A percentile compares a stretch with the other conserved stretches of the same genome.
These are phyloP conservation scores for Aureobasidium sp. DNA, from an alignment of 2,329 filamentous ascomycete genomes.

Conservation along the genomic window DNA sequence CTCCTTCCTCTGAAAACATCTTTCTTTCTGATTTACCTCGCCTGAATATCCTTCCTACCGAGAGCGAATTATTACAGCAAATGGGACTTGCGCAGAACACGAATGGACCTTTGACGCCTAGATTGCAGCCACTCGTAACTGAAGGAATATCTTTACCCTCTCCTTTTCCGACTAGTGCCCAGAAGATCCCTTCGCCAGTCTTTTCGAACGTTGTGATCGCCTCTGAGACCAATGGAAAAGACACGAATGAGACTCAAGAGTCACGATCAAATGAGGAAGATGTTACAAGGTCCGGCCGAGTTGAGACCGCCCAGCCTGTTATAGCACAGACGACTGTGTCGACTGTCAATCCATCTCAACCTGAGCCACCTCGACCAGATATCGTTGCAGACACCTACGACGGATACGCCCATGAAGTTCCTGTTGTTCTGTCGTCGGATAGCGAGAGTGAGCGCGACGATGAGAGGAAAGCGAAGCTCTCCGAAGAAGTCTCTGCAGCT, in stretches of 20 bases:
- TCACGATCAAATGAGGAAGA: not conserved
- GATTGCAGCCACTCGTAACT: slow-evolving; percentile 26
- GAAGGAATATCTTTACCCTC: slow-evolving; percentile 29
- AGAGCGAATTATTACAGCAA: not conserved
- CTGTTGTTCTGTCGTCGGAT: not conserved
- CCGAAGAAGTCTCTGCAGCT: not conserved
- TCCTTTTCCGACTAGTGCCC: slow-evolving; percentile 25
- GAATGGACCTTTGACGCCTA: slow-evolving; percentile 25
- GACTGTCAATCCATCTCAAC: not conserved
- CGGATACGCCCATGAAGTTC: not conserved
- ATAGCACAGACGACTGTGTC: too few relatives aligned
- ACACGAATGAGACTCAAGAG: not conserved
- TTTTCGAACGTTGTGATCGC: not conserved
- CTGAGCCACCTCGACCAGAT: not conserved
- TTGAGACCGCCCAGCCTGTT: too few relatives aligned
- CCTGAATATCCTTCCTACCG: slow-evolving; percentile 21
- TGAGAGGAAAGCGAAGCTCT: not conserved
- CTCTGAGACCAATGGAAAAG: not conserved
- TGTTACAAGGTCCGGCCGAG: too few relatives aligned
- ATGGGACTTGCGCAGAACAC: not conserved
- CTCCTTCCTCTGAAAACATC: slow-evolving; percentile 17
- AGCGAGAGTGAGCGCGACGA: slow-evolving; percentile 17
- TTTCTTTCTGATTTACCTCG: slow-evolving; percentile 24
- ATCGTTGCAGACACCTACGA: slow-evolving; percentile 7
- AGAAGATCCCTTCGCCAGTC: slow-evolving; percentile 14